A percentile compares a stretch with the other conserved stretches of the same genome.
Evolutionary conservation across 176 grass and related monocot genomes (phyloP).

Genomic region (Aegilops longissima): DNA sequence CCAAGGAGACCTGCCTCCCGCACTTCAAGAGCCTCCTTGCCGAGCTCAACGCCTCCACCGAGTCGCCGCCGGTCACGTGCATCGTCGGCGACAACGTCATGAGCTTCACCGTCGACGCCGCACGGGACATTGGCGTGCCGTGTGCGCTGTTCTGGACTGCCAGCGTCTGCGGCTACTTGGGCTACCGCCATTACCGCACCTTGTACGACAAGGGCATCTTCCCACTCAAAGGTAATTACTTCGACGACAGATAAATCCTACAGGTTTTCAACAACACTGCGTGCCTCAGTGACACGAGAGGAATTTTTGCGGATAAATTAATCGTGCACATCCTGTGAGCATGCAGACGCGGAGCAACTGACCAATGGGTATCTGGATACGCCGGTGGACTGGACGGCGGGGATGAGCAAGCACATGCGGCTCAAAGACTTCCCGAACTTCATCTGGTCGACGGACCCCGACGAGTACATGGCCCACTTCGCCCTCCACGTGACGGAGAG

Average conservation of each 20-base stretch:
- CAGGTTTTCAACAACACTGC: neutral
- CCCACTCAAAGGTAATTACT: constrained; percentile 50
- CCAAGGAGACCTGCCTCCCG: constrained; percentile 24
- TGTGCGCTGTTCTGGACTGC: constrained; percentile 51
- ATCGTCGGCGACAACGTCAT: constrained; percentile 42
- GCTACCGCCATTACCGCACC: constrained; percentile 36
- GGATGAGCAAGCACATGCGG: constrained; percentile 40
- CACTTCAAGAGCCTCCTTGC: constrained; percentile 31
- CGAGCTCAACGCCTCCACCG: constrained; percentile 20
- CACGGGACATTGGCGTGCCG: constrained; percentile 33
- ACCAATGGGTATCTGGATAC: constrained; percentile 42
- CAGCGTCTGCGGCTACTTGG: constrained; percentile 42
- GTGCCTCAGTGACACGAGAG: neutral
- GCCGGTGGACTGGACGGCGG: constrained; percentile 35
- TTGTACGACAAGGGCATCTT: constrained; percentile 51
- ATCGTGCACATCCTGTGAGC: neutral
- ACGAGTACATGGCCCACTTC: constrained; percentile 36
- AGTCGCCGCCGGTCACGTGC: constrained; percentile 49
- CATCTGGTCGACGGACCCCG: constrained; percentile 35
- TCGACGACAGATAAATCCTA: neutral
- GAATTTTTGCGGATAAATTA: neutral
- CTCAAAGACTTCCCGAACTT: constrained; percentile 47
- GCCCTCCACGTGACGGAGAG: constrained; percentile 20
- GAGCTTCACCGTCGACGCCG: constrained; percentile 48
- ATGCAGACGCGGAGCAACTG: constrained; percentile 40